Conservation (phyloP, 371 early-diverging fungal genomes). For the Chytridiales sp. region DNA sequence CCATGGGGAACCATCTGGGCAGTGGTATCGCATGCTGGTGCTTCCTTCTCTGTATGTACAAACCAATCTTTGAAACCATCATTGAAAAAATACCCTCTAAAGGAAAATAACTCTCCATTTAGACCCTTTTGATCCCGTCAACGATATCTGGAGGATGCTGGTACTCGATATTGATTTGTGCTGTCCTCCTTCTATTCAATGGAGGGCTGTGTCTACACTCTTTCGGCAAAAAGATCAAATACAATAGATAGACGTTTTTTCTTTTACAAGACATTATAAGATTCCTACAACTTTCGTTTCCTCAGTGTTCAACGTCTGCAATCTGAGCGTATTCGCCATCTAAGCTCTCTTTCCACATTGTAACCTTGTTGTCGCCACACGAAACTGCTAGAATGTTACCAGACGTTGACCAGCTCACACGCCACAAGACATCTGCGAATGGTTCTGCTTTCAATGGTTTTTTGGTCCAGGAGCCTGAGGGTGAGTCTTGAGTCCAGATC, state of each 20-base stretch:
- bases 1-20: conserved; percentile 23
- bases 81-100: not conserved
- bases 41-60: conserved; percentile 31
- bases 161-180: conserved; percentile 23
- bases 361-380: conserved; percentile 93
- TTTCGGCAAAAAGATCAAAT: not conserved
- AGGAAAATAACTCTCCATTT: not conserved
- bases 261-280: not conserved
- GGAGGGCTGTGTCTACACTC: conserved; percentile 17
- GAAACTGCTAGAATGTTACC: conserved; percentile 96
- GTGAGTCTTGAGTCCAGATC: conserved; percentile 88
- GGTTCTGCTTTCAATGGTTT: conserved; percentile 69
- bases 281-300: not conserved
- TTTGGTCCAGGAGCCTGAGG: conserved; percentile 67
- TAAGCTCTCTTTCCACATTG: conserved; percentile 91
- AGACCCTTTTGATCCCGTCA: conserved; percentile 38
- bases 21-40: conserved; percentile 32
- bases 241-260: not conserved
- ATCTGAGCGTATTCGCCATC: conserved; percentile 72
- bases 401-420: conserved; percentile 92
- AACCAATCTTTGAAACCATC: not conserved
- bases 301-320: conserved; percentile 30
- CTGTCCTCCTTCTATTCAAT: conserved; percentile 10
- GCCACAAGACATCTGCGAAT: conserved; percentile 97
- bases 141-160: conserved; percentile 27